Conservation (phyloP, 2,329 filamentous ascomycete genomes). For the Colletotrichum destructivum region DNA sequence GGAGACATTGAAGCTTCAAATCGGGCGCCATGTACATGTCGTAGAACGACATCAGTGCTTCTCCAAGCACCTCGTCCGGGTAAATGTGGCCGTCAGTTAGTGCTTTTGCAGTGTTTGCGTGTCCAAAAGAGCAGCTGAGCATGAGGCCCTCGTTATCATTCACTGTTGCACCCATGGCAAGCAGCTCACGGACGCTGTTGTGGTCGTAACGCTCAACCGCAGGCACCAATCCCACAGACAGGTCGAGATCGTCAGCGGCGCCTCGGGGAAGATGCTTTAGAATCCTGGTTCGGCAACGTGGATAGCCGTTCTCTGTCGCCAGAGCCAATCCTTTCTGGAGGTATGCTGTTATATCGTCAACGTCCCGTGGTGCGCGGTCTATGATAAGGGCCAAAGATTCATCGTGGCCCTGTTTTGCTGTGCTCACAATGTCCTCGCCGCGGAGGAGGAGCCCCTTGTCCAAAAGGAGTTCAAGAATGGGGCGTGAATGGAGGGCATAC, state of each 20-base stretch:
- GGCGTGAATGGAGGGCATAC: not conserved
- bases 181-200: not conserved
- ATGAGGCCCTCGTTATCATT: not conserved
- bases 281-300: not conserved
- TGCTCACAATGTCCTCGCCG: not conserved
- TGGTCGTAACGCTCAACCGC: not conserved
- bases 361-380: not conserved
- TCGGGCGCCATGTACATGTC: not conserved
- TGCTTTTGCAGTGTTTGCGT: not conserved
- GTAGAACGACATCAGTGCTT: conserved; percentile 5
- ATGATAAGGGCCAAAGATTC: not conserved
- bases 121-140: not conserved
- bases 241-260: not conserved
- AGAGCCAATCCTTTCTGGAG: not conserved
- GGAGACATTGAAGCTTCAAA: not conserved
- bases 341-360: not conserved
- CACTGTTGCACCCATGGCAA: not conserved
- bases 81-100: not conserved
- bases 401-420: not conserved
- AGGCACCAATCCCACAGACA: not conserved
- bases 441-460: not conserved
- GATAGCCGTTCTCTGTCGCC: not conserved
- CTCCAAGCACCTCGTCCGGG: not conserved
- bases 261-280: not conserved
- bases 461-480: not conserved